Evolutionary conservation across 2,329 filamentous ascomycete species (phyloP), one percentile per base, ranked within the genome.

Genomic region (Pestalotiopsis sp.): DNA sequence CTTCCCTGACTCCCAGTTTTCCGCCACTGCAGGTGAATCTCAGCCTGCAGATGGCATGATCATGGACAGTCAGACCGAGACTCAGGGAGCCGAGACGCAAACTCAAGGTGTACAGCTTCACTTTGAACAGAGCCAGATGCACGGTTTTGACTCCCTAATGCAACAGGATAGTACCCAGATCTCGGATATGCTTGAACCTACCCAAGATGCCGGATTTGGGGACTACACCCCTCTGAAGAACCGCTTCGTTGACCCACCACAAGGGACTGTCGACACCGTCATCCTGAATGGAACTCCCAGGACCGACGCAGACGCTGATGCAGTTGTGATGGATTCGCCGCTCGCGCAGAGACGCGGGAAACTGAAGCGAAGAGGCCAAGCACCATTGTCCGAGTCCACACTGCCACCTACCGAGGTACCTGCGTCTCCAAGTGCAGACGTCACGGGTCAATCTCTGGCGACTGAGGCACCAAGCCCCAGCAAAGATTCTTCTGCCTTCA

Each of bases 161-260:
- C 82, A 82, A 9, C 80, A 84, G 58, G 78, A 82, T 17, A 76
- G 76, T 61, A 92, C 91, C 0, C 91, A 95, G 74, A 79, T 87
- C 23, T 93, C 92, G 0, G 89, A 93, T 38, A 83, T 91, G 64
- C 85, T 93, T 4, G 92, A 95, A 68, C 89, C 91, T 0, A 96
- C 94, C 1, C 94, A 97, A 77, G 95, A 97, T 77, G 86, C 82
- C 20, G 94, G 94, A 0, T 93, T 96, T 73, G 87, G 91, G 56
- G 84, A 91, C 68, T 91, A 90, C 68, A 92, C 93, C 1, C 93
- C 94, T 58, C 85, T 94, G 63, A 90, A 88, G 70, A 84, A 87
- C 68, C 86, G 92, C 62, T 94, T 94, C 78, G 75, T 90, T 66
- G 86, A 89, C 38, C 82, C 87, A 0, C 90, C 92, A 2, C 80